Evolutionary conservation across 192 early-diverging fungal species (phyloP).

Genomic region (Chytriomyces hyalinus): DNA sequence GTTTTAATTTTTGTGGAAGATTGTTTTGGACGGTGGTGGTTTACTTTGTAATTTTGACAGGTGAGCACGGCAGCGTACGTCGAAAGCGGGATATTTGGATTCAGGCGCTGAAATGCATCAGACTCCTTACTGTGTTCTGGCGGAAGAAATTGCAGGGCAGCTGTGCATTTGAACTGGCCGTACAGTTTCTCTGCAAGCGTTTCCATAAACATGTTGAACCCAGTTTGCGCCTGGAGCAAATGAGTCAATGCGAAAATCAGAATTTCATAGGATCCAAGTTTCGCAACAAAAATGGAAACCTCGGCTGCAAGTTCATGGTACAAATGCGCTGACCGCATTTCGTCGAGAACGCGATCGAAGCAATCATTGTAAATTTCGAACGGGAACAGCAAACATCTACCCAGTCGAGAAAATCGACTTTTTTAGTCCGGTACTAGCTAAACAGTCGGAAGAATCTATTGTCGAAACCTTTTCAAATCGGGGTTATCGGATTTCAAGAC

Average conservation of each 20-base stretch:
- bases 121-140: too few species aligned
- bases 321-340: conserved; percentile 51
- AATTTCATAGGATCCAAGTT: neutral
- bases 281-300: conserved; percentile 24
- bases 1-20: neutral
- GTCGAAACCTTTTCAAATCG: conserved; percentile 44
- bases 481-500: conserved; percentile 47
- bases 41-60: too few species aligned
- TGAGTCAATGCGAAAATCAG: neutral
- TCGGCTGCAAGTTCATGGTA: conserved; percentile 64
- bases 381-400: conserved; percentile 47
- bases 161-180: conserved; percentile 54
- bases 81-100: too few species aligned
- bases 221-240: conserved; percentile 53
- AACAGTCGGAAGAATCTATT: neutral
- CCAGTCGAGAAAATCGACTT: conserved; percentile 5
- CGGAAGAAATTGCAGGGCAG: conserved; percentile 34
- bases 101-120: too few species aligned
- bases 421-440: neutral
- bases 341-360: conserved; percentile 41
- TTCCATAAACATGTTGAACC: conserved; percentile 61
- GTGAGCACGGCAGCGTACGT: too few species aligned
- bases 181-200: conserved; percentile 50
- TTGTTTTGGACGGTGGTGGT: neutral
- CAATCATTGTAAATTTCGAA: conserved; percentile 63